These are phyloP conservation scores for Chytridiales sp. DNA, from an alignment of 371 early-diverging fungal species.

Conservation along the genomic window DNA sequence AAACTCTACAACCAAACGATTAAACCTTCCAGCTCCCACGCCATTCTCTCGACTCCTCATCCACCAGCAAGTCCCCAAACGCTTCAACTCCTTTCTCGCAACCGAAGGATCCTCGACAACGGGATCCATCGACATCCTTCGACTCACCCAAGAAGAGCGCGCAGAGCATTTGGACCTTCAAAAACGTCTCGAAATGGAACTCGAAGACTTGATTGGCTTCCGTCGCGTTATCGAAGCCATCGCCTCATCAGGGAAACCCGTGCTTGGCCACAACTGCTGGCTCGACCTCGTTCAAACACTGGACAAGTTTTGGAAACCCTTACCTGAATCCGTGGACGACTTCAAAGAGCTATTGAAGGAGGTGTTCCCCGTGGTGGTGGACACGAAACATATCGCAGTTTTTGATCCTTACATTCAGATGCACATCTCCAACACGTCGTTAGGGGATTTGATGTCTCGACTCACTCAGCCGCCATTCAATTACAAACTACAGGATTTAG, in stretches of 20 bases:
- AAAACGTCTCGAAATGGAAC: constrained; percentile 46
- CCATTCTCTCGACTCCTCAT: constrained; percentile 62
- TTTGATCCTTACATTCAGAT: constrained; percentile 50
- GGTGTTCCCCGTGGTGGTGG: constrained; percentile 63
- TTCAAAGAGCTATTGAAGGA: constrained; percentile 58
- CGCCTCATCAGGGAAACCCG: constrained; percentile 62
- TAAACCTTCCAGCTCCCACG: constrained; percentile 39
- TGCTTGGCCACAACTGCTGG: constrained; percentile 84
- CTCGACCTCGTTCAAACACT: constrained; percentile 72
- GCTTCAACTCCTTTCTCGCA: constrained; percentile 42
- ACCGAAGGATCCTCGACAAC: constrained; percentile 45
- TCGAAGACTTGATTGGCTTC: constrained; percentile 69
- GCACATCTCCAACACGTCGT: constrained; percentile 23
- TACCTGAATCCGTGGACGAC: constrained; percentile 64
- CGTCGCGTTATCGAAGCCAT: constrained; percentile 76
- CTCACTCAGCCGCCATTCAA: neutral
- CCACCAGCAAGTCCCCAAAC: constrained; percentile 67
- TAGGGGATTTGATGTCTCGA: constrained; percentile 26
- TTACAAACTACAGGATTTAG: no score
- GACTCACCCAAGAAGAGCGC: constrained; percentile 47
- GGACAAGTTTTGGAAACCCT: constrained; percentile 64
- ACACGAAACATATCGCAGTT: constrained; percentile 76
- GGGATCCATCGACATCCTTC: constrained; percentile 45
- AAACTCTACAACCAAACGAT: constrained; percentile 36
- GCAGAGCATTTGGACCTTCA: constrained; percentile 9